phyloP scores from a whole-genome alignment of 2,329 filamentous ascomycete species.

The Aspergillus quadricinctus region DNA sequence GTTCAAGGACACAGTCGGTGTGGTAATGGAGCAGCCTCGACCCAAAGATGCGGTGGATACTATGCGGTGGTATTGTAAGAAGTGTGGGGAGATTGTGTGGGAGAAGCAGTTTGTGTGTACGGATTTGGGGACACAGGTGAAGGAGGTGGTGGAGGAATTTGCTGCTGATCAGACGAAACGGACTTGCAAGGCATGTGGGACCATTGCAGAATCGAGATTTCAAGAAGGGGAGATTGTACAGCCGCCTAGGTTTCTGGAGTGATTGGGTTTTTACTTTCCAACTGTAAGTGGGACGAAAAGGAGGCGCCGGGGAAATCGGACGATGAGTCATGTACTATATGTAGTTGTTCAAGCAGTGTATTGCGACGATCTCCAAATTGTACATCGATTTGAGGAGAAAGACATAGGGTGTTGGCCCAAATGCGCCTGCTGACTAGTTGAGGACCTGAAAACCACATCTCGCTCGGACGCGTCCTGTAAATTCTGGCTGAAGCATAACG shows the following conservation, averaged over 20 bases:
- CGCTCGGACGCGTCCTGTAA: not conserved
- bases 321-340: not conserved
- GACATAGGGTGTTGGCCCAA: not conserved
- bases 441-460: not conserved
- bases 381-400: not conserved
- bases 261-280: not conserved
- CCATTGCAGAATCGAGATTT: conserved; percentile 57
- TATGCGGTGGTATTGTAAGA: conserved; percentile 85
- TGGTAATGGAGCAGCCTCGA: conserved; percentile 84
- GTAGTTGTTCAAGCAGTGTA: not conserved
- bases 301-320: not conserved
- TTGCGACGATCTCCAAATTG: not conserved
- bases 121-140: conserved; percentile 90
- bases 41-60: conserved; percentile 67
- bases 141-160: conserved; percentile 81
- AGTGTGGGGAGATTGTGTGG: conserved; percentile 69
- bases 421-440: not conserved
- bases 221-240: conserved; percentile 41
- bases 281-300: not conserved
- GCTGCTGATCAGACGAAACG: conserved; percentile 64
- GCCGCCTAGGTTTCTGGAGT: conserved; percentile 37
- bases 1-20: conserved; percentile 88
- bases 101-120: conserved; percentile 85
- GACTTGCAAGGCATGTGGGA: conserved; percentile 72
- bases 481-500: not conserved